These are phyloP conservation scores for Cnidoscolus chayamansa DNA, from an alignment of 441 rosid species.

Conservation along the genomic window DNA sequence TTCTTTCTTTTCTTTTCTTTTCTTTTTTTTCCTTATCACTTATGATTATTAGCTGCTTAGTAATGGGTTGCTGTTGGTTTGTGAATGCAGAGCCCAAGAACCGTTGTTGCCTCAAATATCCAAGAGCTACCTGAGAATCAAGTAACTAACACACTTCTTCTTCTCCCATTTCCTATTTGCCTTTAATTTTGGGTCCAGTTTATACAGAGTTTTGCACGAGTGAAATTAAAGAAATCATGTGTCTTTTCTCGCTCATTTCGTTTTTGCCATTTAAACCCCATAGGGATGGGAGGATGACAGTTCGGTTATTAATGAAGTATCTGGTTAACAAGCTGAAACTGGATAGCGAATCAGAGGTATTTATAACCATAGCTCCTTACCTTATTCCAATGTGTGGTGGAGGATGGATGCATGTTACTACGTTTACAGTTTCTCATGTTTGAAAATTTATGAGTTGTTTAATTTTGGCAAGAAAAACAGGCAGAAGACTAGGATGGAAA, in stretches of 20 bases:
- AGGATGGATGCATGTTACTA: too few species aligned
- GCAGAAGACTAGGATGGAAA: too few species aligned
- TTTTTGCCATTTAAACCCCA: constrained; percentile 18
- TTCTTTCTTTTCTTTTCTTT: background rate
- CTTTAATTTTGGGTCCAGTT: too few species aligned
- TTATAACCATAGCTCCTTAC: constrained; percentile 22
- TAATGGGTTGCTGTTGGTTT: constrained; percentile 12
- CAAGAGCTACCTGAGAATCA: constrained; percentile 95
- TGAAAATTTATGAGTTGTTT: constrained; percentile 13
- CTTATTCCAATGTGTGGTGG: constrained; percentile 11
- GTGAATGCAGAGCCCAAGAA: constrained; percentile 65
- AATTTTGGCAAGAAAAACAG: constrained; percentile 4
- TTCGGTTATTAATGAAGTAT: constrained; percentile 84
- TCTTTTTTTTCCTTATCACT: background rate
- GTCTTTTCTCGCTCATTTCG: background rate
- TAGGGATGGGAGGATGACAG: constrained; percentile 97
- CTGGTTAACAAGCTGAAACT: constrained; percentile 88
- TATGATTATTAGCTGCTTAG: too few species aligned
- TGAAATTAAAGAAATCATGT: too few species aligned
- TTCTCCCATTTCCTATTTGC: background rate
- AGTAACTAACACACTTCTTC: constrained; percentile 39
- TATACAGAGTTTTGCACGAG: too few species aligned
- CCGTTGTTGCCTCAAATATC: constrained; percentile 92
- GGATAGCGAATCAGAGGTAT: constrained; percentile 97
- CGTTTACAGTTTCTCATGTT: background rate